Percentiles rank a stretch among this genome's conserved stretches.
phyloP scores from a whole-genome alignment of 169 alveolate genomes.

The Fabrea salina region DNA sequence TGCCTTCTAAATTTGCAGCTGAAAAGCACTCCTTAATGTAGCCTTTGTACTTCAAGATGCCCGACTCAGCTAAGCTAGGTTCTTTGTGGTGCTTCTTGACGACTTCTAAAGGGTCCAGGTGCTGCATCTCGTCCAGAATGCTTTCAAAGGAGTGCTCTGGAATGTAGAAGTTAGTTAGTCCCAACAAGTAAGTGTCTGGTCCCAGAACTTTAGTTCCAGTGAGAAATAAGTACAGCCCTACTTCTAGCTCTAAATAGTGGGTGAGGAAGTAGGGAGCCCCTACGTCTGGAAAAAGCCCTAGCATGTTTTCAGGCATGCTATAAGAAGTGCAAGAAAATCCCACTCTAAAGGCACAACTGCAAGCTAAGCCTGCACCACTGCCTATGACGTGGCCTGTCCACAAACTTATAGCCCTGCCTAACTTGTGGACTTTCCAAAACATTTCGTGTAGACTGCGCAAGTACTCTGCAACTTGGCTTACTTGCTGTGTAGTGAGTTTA shows the following conservation, averaged over 20 bases:
- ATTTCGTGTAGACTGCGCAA: not conserved
- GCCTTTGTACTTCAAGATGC: constrained; percentile 12
- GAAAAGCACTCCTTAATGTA: constrained; percentile 47
- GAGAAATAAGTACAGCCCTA: constrained; percentile 80
- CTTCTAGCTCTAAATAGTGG: constrained; percentile 43
- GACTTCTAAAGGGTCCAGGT: not conserved
- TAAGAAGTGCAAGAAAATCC: constrained; percentile 77
- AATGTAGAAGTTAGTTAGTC: constrained; percentile 78
- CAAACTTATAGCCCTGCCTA: constrained; percentile 15
- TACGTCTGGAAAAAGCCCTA: constrained; percentile 87
- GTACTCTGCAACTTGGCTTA: not conserved
- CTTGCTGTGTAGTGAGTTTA: not conserved
- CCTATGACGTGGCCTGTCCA: constrained; percentile 88
- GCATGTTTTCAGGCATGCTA: constrained; percentile 89
- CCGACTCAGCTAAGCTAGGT: not conserved
- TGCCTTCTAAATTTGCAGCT: constrained; percentile 28
- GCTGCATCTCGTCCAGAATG: not conserved
- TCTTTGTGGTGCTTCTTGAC: not conserved
- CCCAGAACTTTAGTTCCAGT: constrained; percentile 82
- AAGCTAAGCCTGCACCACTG: constrained; percentile 87
- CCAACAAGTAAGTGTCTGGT: constrained; percentile 67
- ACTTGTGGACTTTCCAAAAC: not conserved
- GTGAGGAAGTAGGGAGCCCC: constrained; percentile 84
- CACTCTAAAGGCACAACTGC: constrained; percentile 72
- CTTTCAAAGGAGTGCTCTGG: constrained; percentile 34